Base-by-base conservation (phyloP, 2,329 filamentous ascomycete species). In the Davidsoniella australis region DNA sequence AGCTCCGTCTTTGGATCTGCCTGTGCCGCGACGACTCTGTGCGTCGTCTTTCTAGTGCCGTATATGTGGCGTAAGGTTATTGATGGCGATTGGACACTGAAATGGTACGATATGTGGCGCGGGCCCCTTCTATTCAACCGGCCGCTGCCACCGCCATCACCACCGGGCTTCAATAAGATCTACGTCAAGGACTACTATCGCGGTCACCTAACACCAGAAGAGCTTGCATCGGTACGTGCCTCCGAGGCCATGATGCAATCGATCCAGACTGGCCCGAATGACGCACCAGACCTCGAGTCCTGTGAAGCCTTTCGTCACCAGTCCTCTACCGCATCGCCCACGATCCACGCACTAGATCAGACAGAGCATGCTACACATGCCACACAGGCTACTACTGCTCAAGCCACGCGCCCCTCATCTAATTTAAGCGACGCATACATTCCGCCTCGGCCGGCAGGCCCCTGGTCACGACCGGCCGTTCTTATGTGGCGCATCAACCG, bases 41-140 rank as follows among this genome's bases (percentile, higher is more conserved):
- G 75, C 8, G 60, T 70, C 24, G 51, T 68, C 41, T 75, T 76
- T 56, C 62, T 76, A 52, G 61, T 76, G 5, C 72, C 73, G 1
- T 76, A 66, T 53, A 60, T 75, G 24, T 67, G 72, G 59, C 64
- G 67, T 29, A 65, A 67, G 23, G 66, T 75, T 16, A 60, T 73
- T 54, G 61, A 64, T 44, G 66, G 72, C 39, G 73, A 76, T 55
- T 72, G 69, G 65, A 65, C 66, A 14, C 57, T 76, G 5, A 68
- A 64, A 51, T 66, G 65, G 61, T 72, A 67, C 56, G 63, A 74
- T 47, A 57, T 68, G 29, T 62, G 68, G 55, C 60, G 65, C 9
- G 73, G 73, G 0, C 71, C 69, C 10, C 59, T 68, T 33, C 63
- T 74, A 1, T 63, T 70, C 9, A 58, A 56, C 20, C 64, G 68